phyloP scores from a whole-genome alignment of 805 yeast genomes.

The Grigorovia transvaalensis region DNA sequence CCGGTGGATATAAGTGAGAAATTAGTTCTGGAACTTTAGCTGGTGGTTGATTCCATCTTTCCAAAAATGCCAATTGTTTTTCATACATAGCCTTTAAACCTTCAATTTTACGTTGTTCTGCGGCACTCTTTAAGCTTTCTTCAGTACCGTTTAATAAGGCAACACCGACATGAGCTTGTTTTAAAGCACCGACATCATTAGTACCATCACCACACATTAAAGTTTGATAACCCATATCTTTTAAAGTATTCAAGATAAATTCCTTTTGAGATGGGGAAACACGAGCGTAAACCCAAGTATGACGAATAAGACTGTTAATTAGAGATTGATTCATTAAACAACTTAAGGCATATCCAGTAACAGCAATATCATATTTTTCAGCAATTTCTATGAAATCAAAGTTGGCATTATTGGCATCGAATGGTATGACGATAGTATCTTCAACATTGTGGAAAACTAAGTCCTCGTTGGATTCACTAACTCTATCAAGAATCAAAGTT shows the following conservation, averaged over 20 bases:
- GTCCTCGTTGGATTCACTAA: conserved; percentile 56
- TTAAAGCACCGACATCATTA: conserved; percentile 98
- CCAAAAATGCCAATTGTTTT: conserved; percentile 72
- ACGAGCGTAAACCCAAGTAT: conserved; percentile 96
- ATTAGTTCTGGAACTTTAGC: conserved; percentile 78
- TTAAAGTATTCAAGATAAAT: conserved; percentile 71
- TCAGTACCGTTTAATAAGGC: conserved; percentile 97
- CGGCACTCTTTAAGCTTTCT: conserved; percentile 81
- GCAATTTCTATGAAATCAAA: conserved; percentile 38
- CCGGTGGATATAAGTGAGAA: conserved; percentile 96
- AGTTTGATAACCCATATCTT: conserved; percentile 82
- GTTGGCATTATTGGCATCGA: conserved; percentile 40
- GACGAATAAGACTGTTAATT: conserved; percentile 61
- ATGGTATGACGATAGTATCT: conserved; percentile 62
- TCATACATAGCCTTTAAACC: conserved; percentile 57
- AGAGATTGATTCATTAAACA: conserved; percentile 58
- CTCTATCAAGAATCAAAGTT: conserved; percentile 76
- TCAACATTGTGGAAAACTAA: conserved; percentile 80
- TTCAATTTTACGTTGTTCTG: conserved; percentile 65
- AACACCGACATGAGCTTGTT: conserved; percentile 96
- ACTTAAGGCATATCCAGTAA: conserved; percentile 83
- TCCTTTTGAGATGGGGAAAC: conserved; percentile 96
- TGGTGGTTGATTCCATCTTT: conserved; percentile 71
- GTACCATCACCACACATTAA: conserved; percentile 99
- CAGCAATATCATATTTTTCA: conserved; percentile 69